Conservation (phyloP, 179 eudicot genomes). For the Gypsophila paniculata region DNA sequence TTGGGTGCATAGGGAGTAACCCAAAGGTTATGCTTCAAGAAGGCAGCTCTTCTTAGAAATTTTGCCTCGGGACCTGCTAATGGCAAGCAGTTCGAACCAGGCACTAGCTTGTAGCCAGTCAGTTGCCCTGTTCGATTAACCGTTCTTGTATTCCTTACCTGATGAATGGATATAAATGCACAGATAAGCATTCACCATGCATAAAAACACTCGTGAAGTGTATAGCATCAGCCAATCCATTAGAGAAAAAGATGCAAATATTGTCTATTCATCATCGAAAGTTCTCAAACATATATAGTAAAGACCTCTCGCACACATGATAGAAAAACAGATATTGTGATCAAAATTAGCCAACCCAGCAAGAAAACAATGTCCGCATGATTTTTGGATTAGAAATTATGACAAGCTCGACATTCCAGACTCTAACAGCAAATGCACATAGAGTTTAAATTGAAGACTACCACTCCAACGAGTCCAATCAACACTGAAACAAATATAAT, state of each 20-base stretch:
- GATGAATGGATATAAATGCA: slow-evolving; percentile 16
- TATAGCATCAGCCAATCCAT: neutral
- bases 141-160: slow-evolving; percentile 52
- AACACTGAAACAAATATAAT: too few relatives aligned
- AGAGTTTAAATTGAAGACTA: neutral
- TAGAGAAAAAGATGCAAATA: neutral
- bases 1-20: slow-evolving; percentile 66
- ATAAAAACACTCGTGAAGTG: neutral
- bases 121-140: slow-evolving; percentile 49
- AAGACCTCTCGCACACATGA: neutral
- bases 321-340: neutral
- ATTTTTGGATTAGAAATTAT: neutral
- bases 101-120: slow-evolving; percentile 47
- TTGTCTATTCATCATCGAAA: neutral
- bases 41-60: slow-evolving; percentile 89
- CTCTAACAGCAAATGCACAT: neutral
- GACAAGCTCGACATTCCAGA: neutral
- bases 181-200: slow-evolving; percentile 2
- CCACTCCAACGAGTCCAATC: neutral
- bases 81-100: slow-evolving; percentile 47
- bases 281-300: neutral
- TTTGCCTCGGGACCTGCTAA: slow-evolving; percentile 63
- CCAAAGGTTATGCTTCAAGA: slow-evolving; percentile 96
- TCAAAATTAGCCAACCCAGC: neutral
- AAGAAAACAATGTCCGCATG: neutral